These are phyloP conservation scores for Madurella mycetomatis DNA, from an alignment of 2,329 filamentous ascomycete species.

Conservation along the genomic window DNA sequence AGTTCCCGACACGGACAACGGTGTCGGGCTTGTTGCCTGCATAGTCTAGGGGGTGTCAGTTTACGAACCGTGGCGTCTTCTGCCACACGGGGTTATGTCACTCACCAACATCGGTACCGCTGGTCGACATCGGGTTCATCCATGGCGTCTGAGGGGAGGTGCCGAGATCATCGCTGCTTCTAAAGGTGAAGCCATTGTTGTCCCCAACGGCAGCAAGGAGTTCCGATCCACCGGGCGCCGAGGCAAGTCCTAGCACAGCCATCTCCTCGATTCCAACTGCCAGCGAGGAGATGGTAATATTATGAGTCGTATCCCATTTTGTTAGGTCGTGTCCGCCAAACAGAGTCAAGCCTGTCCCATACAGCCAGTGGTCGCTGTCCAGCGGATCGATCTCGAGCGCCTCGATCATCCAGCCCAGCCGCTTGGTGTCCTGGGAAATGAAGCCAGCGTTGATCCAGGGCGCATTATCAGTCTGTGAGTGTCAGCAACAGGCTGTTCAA, in stretches of 20 bases:
- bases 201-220: conserved; percentile 50
- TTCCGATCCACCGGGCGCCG: conserved; percentile 46
- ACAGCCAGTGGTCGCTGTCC: conserved; percentile 57
- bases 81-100: background rate
- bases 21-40: conserved; percentile 43
- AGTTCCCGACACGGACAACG: conserved; percentile 48
- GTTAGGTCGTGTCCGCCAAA: conserved; percentile 47
- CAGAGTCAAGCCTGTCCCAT: conserved; percentile 48
- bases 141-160: conserved; percentile 42
- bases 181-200: conserved; percentile 49
- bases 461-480: conserved; percentile 40
- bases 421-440: conserved; percentile 43
- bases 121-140: conserved; percentile 44
- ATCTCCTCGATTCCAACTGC: conserved; percentile 54
- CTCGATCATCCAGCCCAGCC: conserved; percentile 59
- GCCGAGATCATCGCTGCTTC: conserved; percentile 33
- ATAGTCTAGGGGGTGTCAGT: conserved; percentile 33
- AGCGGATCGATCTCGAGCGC: conserved; percentile 53
- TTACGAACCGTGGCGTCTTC: background rate
- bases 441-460: conserved; percentile 52
- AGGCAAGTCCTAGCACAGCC: conserved; percentile 45
- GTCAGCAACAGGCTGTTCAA: background rate
- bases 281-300: conserved; percentile 46
- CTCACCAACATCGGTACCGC: conserved; percentile 39
- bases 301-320: conserved; percentile 48